Evolutionary conservation across 164 flowering plant species (phyloP), one percentile per base, ranked within the genome.

Genomic region (Malania oleifera): DNA sequence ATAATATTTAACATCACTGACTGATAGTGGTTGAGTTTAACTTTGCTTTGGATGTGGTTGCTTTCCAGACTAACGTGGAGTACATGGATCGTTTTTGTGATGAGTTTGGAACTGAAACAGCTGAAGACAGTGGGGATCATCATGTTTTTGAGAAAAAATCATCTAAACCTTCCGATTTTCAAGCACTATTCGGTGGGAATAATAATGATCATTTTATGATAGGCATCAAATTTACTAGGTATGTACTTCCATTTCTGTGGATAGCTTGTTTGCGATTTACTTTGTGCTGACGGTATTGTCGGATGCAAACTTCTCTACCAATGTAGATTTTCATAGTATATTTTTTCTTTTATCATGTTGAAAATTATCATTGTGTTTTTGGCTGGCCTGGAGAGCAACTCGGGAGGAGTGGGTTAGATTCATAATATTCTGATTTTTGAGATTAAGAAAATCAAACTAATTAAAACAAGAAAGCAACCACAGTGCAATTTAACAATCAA

Each of bases 151-250:
- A 64, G 38, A 79, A 64, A 34, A 79, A 72, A 63, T 54, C 87
- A 40, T 70, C 89, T 12, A 93, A 90, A 72, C 97, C 99, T 60
- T 59, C 80, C n/a, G 99, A 93, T 68, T 77, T 61, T 62, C 65
- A 81, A 66, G 71, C 78, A 45, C 90, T 90, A 63, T 86, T 93
- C 78, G 81, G 80, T 65, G 87, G 83, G 49, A 84, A 88, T 63
- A 73, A 70, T 60, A 75, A 82, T 47, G 97, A 93, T 68, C 73
- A 79, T 67, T 93, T 93, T 50, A 79, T 84, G 90, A 66, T 93
- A 26, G 98, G 98, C 55, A 79, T 93, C 34, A 90, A 93, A 64
- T 83, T 79, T 76, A 86, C 93, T 4, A 83, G 80, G 98, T 87
- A 70, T 57, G 18, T n/a, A n/a, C n/a, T n/a, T n/a, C n/a, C n/a